These are phyloP conservation scores for Wickerhamomyces sp. DNA, from an alignment of 1,139 yeast species.

Conservation along the genomic window DNA sequence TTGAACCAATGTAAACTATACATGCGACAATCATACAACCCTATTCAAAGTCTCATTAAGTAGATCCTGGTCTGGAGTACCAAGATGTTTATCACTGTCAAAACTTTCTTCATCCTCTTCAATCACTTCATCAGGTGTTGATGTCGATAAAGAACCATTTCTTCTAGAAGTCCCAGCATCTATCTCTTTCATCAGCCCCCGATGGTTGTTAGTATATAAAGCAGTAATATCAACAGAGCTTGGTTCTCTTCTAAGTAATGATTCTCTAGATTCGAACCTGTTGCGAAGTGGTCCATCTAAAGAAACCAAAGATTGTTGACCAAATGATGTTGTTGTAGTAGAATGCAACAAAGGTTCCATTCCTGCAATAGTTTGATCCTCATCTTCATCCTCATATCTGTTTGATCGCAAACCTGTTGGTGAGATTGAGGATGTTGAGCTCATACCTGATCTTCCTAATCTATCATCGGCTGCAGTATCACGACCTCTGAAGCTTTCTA, in stretches of 20 bases:
- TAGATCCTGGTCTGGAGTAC: background rate
- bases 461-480: background rate
- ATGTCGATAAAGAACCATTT: background rate
- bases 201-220: slow-evolving; percentile 10
- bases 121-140: background rate
- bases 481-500: background rate
- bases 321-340: slow-evolving; percentile 8
- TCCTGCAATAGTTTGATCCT: slow-evolving; percentile 8
- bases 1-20: background rate
- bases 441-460: slow-evolving; percentile 11
- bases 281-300: slow-evolving; percentile 4
- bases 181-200: background rate
- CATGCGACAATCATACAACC: background rate
- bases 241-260: slow-evolving; percentile 19
- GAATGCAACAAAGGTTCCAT: slow-evolving; percentile 18
- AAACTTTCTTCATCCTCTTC: background rate
- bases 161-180: no score
- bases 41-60: background rate
- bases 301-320: background rate
- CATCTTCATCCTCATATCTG: slow-evolving; percentile 5
- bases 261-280: slow-evolving; percentile 19
- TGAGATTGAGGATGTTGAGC: slow-evolving; percentile 16
- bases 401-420: slow-evolving; percentile 3
- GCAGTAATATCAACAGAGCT: slow-evolving; percentile 24
- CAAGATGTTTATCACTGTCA: background rate